phyloP scores from a whole-genome alignment of 345 rosid species.

The Rhizophora apiculata region DNA sequence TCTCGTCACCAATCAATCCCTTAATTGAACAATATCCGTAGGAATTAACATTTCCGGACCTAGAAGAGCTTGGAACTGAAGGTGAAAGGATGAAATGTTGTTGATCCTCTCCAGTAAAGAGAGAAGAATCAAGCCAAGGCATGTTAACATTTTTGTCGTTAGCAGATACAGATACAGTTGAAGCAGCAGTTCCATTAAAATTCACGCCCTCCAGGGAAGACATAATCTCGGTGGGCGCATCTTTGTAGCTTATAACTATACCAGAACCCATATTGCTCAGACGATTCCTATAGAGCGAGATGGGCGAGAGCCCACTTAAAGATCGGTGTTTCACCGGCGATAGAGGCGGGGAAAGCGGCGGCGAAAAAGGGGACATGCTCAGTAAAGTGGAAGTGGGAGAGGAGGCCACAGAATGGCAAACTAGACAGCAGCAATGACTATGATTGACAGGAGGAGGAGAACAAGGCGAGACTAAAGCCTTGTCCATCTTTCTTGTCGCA shows the following conservation, averaged over 20 bases:
- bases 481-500: not conserved
- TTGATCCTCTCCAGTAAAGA: constrained; percentile 29
- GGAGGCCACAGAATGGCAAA: constrained; percentile 42
- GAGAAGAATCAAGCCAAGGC: constrained; percentile 46
- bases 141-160: constrained; percentile 15
- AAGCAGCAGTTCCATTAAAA: constrained; percentile 34
- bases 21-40: constrained; percentile 9
- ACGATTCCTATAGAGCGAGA: constrained; percentile 33
- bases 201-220: constrained; percentile 52
- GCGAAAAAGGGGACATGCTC: constrained; percentile 53
- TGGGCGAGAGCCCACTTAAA: constrained; percentile 27
- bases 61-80: constrained; percentile 32
- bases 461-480: not conserved
- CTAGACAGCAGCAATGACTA: constrained; percentile 48
- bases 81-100: constrained; percentile 57
- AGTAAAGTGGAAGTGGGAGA: constrained; percentile 78
- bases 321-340: constrained; percentile 53
- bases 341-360: constrained; percentile 55
- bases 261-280: constrained; percentile 31
- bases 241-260: constrained; percentile 38
- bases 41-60: constrained; percentile 11
- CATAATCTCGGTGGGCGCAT: constrained; percentile 50
- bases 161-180: constrained; percentile 23
- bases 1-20: constrained; percentile 5
- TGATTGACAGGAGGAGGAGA: constrained; percentile 4